A percentile compares a stretch with the other conserved stretches of the same genome.
These are phyloP conservation scores for Paramyrothecium sp. DNA, from an alignment of 2,329 filamentous ascomycete species.

Conservation along the genomic window DNA sequence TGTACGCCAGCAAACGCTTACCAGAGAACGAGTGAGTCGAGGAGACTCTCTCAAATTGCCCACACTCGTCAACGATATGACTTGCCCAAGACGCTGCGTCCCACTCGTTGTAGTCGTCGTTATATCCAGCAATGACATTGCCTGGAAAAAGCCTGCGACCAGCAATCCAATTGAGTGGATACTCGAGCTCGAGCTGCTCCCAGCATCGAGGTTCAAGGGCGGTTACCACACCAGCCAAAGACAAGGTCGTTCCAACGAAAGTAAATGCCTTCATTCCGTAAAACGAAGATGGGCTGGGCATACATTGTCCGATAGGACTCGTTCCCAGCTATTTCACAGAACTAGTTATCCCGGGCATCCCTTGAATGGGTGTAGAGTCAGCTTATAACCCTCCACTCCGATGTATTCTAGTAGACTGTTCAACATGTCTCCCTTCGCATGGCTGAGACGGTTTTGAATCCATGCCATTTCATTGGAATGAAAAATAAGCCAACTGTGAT, in stretches of 20 bases:
- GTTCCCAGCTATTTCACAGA: no score
- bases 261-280: neutral
- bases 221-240: neutral
- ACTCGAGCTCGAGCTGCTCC: neutral
- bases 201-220: neutral
- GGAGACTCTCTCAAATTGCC: neutral
- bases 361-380: no score
- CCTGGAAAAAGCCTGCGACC: constrained; percentile 5
- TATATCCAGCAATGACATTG: constrained; percentile 6
- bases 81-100: constrained; percentile 2
- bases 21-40: constrained; percentile 3
- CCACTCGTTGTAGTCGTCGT: constrained; percentile 4
- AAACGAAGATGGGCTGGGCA: neutral
- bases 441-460: no score
- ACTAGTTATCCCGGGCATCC: no score
- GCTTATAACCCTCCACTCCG: no score
- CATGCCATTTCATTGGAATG: no score
- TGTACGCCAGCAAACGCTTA: neutral
- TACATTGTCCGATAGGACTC: neutral
- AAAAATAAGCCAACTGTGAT: no score
- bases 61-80: constrained; percentile 1
- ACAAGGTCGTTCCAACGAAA: neutral
- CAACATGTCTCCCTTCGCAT: no score
- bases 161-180: constrained; percentile 2
- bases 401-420: no score